These are phyloP conservation scores for Daldinia caldariorum DNA, from an alignment of 495 filamentous ascomycete species.

Conservation along the genomic window DNA sequence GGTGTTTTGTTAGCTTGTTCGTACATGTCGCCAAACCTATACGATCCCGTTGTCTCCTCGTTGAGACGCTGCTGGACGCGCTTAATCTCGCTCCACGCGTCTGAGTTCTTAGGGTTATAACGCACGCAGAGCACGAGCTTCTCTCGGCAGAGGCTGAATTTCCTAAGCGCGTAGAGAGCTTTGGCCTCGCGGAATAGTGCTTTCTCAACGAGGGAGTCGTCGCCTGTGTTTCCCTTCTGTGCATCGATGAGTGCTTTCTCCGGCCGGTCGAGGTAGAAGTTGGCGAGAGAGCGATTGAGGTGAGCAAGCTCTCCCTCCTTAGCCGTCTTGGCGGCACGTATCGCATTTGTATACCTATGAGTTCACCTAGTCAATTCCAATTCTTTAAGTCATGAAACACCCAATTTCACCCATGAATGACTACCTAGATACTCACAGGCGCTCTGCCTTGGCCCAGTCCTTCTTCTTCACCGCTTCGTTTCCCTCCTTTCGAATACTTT, in stretches of 20 bases:
- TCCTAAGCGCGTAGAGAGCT: constrained; percentile 58
- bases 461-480: constrained; percentile 49
- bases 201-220: constrained; percentile 50
- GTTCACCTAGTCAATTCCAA: constrained; percentile 34
- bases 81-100: constrained; percentile 44
- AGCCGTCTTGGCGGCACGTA: constrained; percentile 31
- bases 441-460: constrained; percentile 40
- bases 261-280: constrained; percentile 49
- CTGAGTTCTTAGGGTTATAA: constrained; percentile 44
- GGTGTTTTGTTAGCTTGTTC: constrained; percentile 46
- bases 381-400: background rate
- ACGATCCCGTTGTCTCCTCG: constrained; percentile 54
- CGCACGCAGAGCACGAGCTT: constrained; percentile 38
- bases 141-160: constrained; percentile 51
- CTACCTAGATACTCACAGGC: constrained; percentile 34
- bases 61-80: constrained; percentile 44
- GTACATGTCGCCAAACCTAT: constrained; percentile 57
- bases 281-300: constrained; percentile 56
- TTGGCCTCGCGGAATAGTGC: constrained; percentile 57
- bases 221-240: constrained; percentile 23
- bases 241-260: constrained; percentile 57
- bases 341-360: constrained; percentile 33
- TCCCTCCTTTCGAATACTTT: constrained; percentile 54
- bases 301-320: constrained; percentile 30
- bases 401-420: background rate